Percentiles rank a stretch among this genome's conserved stretches.
Evolutionary conservation across 495 filamentous ascomycete genomes (phyloP).

Genomic region (Tuber umbilicatum): DNA sequence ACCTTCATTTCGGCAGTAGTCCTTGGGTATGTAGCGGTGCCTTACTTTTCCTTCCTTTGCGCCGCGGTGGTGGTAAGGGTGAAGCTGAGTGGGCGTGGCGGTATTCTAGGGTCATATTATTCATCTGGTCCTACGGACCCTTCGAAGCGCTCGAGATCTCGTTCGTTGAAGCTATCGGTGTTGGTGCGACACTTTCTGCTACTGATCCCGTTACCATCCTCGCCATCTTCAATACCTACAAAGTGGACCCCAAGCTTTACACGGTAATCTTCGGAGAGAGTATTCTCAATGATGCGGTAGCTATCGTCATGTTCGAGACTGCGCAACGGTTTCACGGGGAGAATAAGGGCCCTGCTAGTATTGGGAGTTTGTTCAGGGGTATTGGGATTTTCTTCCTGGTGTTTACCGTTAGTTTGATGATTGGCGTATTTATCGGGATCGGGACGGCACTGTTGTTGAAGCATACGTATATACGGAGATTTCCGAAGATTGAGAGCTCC

Average conservation of each 20-base stretch:
- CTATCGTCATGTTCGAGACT: conserved; percentile 97
- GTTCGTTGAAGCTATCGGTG: conserved; percentile 90
- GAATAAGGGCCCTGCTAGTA: conserved; percentile 48
- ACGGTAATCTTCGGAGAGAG: conserved; percentile 98
- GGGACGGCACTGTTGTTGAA: conserved; percentile 80
- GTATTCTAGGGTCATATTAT: conserved; percentile 56
- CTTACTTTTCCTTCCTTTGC: not conserved
- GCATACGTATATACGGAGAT: conserved; percentile 82
- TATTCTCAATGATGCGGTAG: conserved; percentile 95
- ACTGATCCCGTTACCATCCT: conserved; percentile 96
- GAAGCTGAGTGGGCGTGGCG: not conserved
- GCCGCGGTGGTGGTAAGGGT: not conserved
- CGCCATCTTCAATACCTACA: conserved; percentile 98
- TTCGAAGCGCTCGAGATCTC: conserved; percentile 75
- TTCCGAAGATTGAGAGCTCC: conserved; percentile 95
- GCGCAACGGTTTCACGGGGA: conserved; percentile 73
- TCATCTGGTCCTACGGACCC: conserved; percentile 77
- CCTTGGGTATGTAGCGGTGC: conserved; percentile 50
- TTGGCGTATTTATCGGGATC: conserved; percentile 81
- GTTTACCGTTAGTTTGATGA: conserved; percentile 88
- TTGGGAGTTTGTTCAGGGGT: conserved; percentile 72
- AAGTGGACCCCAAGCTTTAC: conserved; percentile 96
- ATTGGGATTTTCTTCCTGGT: conserved; percentile 90
- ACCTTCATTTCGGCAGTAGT: conserved; percentile 96
- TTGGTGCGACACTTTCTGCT: conserved; percentile 90